Evolutionary conservation across 2,329 filamentous ascomycete species (phyloP).

Genomic region (Ophiocordyceps camponoti-leonardi): DNA sequence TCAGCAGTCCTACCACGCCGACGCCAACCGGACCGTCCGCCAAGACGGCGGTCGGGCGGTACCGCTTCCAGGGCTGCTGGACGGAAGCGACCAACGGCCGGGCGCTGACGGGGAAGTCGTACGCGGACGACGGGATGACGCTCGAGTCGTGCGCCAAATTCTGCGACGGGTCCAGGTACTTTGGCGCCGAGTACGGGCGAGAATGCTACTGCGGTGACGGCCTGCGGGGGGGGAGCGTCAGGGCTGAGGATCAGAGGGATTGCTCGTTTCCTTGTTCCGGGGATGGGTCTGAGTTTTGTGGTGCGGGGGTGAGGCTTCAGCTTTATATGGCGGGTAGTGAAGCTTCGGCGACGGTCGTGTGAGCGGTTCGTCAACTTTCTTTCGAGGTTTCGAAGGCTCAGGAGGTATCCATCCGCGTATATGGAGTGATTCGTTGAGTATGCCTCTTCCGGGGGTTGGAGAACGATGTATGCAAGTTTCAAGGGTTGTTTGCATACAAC

Average conservation of each 20-base stretch:
- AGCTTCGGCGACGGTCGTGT: no score
- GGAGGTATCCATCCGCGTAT: no score
- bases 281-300: conserved; percentile 16
- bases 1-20: conserved; percentile 5
- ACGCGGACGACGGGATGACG: conserved; percentile 16
- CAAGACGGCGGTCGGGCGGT: conserved; percentile 10
- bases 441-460: no score
- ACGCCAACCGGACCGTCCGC: conserved; percentile 9
- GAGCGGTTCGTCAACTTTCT: no score
- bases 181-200: conserved; percentile 17
- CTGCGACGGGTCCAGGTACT: conserved; percentile 13
- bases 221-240: conserved; percentile 10
- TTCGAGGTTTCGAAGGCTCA: no score
- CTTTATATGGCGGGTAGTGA: conserved; percentile 9
- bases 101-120: conserved; percentile 12
- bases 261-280: conserved; percentile 17
- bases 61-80: conserved; percentile 19
- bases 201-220: conserved; percentile 22
- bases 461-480: no score
- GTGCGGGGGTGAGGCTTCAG: conserved; percentile 14
- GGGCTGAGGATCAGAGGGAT: conserved; percentile 12
- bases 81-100: conserved; percentile 14
- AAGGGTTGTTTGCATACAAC: no score
- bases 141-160: conserved; percentile 15
- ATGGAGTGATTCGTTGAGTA: no score